Conservation (phyloP, 108 stramenopile species). For the Cylindrotheca fusiformis region DNA sequence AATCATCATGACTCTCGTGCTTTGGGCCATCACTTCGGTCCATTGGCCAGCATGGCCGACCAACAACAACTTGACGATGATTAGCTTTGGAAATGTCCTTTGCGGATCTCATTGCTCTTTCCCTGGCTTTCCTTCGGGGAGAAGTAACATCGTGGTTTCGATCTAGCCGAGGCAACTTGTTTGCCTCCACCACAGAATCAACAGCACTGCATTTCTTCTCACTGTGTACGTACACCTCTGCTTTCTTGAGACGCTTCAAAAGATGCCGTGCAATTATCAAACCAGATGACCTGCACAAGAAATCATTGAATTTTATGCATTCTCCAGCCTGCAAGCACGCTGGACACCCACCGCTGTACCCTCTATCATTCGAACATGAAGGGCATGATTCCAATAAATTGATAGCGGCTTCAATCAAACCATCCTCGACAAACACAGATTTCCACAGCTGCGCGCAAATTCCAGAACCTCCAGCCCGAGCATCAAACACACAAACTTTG, state of each 20-base stretch:
- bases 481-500: conserved; percentile 71
- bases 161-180: background rate
- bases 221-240: conserved; percentile 36
- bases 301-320: conserved; percentile 77
- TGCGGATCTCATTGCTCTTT: conserved; percentile 44
- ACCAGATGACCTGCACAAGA: conserved; percentile 39
- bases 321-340: conserved; percentile 69
- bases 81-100: conserved; percentile 35
- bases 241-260: conserved; percentile 46
- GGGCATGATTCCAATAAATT: conserved; percentile 69
- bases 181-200: background rate
- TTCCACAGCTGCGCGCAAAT: conserved; percentile 62
- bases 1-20: conserved; percentile 6
- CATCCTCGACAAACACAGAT: conserved; percentile 37
- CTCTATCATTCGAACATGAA: conserved; percentile 43
- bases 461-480: conserved; percentile 75
- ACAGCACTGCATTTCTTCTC: conserved; percentile 1
- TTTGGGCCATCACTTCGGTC: conserved; percentile 22
- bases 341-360: conserved; percentile 81
- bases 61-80: conserved; percentile 54
- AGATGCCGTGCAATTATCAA: conserved; percentile 55
- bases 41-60: conserved; percentile 53
- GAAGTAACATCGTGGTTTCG: conserved; percentile 12
- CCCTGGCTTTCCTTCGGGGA: conserved; percentile 23
- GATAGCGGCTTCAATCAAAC: conserved; percentile 61